Evolutionary conservation across 805 yeast species (phyloP).

Genomic region (Barnettozyma siamensis): DNA sequence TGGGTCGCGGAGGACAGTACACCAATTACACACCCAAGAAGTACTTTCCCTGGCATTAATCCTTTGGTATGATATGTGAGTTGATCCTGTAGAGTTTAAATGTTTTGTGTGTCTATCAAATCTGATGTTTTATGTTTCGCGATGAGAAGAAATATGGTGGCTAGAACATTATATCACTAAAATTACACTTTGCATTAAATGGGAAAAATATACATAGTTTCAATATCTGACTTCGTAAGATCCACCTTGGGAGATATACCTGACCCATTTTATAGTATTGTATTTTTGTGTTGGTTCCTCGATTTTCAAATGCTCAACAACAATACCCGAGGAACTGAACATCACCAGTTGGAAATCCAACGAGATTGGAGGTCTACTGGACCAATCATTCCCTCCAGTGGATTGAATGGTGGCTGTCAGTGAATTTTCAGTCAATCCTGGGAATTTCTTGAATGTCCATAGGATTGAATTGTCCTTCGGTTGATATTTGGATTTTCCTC

Average conservation of each 20-base stretch:
- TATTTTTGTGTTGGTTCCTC: slow-evolving; percentile 48
- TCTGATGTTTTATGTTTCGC: background rate
- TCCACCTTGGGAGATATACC: slow-evolving; percentile 71
- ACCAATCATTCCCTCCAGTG: slow-evolving; percentile 16
- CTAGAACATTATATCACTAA: no score
- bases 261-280: slow-evolving; percentile 81
- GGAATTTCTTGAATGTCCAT: slow-evolving; percentile 68
- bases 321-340: slow-evolving; percentile 73
- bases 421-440: slow-evolving; percentile 60
- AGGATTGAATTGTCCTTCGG: slow-evolving; percentile 57
- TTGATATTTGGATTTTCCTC: slow-evolving; percentile 64
- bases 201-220: no score
- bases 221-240: slow-evolving; percentile 73
- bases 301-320: slow-evolving; percentile 67
- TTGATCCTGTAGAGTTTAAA: no score
- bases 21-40: slow-evolving; percentile 64
- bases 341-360: slow-evolving; percentile 63
- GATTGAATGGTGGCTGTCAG: slow-evolving; percentile 50
- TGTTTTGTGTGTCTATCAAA: no score
- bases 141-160: no score
- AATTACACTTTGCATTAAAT: no score
- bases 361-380: slow-evolving; percentile 45
- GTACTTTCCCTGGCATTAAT: slow-evolving; percentile 26
- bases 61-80: no score
- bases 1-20: slow-evolving; percentile 72